Conservation (phyloP, 805 yeast genomes). For the Kuraishia piskuri region DNA sequence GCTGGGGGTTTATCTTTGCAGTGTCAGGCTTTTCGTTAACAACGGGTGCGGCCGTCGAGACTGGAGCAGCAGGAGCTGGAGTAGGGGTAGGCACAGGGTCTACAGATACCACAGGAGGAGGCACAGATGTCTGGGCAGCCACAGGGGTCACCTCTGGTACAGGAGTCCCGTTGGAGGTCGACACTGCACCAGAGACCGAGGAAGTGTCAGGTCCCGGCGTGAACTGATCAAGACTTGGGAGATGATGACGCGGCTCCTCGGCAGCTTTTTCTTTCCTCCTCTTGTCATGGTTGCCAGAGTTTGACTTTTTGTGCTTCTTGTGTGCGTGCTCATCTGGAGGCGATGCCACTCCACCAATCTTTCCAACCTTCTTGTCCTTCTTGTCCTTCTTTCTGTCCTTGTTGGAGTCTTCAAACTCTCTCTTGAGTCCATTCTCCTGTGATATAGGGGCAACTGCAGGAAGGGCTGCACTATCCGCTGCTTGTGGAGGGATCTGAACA, state of each 20-base stretch:
- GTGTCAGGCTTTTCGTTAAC: neutral
- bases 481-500: neutral
- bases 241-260: neutral
- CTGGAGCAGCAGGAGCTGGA: neutral
- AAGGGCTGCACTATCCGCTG: constrained; percentile 1
- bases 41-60: neutral
- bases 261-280: neutral
- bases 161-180: neutral
- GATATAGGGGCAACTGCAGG: neutral
- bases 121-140: neutral
- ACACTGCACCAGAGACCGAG: neutral
- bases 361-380: neutral
- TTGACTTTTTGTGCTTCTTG: constrained; percentile 2
- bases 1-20: neutral
- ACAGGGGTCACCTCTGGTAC: neutral
- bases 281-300: neutral
- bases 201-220: neutral
- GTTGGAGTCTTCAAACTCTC: constrained; percentile 2
- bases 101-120: neutral
- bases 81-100: neutral
- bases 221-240: neutral
- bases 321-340: neutral
- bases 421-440: constrained; percentile 3
- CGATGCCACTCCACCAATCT: neutral
- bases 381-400: constrained; percentile 4